Evolutionary conservation across 2,329 filamentous ascomycete species (phyloP), one percentile per base, ranked within the genome.

Genomic region (Monosporascus ibericus): DNA sequence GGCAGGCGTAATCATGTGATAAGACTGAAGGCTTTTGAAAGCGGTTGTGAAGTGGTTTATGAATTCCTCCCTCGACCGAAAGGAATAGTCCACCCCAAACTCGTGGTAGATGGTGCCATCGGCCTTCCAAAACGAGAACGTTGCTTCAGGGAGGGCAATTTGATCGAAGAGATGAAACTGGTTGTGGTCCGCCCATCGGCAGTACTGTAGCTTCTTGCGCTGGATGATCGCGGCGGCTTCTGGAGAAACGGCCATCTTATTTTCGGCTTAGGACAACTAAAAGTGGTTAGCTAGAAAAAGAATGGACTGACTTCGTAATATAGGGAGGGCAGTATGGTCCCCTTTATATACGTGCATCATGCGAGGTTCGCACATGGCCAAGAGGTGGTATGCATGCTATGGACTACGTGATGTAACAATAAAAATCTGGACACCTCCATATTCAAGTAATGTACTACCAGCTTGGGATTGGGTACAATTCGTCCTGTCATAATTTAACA

Each of bases 161-260:
- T 18, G 38, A 48, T 48, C 44, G 25, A 55, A 55, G 48, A 49
- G 50, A 15, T 55, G 42, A 48, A 42, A 51, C 15, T 55, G 47
- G 38, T 37, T 30, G 15, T 48, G 44, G 50, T 58, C 56, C n/a
- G 55, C 50, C 47, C 50, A 51, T 22, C 47, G 55, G 52, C 55
- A 57, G 46, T 58, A 57, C 6, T 30, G 52, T 2, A 49, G 40
- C 50, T 55, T 55, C 22, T 58, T 57, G 50, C 55, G 55, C 8
- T 52, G 55, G 47, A 55, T 57, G 30, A 50, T 49, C n/a, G 55
- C 50, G 8, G 56, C 53, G 25, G 24, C 36, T 30, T 57, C 55
- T 22, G 51, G 24, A 56, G 52, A 6, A 14, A 42, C 39, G 8
- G 39, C 18, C 39, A 20, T 42, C 5, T 24, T 24, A 5, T 34